Evolutionary conservation across 2,329 filamentous ascomycete genomes (phyloP).

Genomic region (Corinectria fuckeliana): DNA sequence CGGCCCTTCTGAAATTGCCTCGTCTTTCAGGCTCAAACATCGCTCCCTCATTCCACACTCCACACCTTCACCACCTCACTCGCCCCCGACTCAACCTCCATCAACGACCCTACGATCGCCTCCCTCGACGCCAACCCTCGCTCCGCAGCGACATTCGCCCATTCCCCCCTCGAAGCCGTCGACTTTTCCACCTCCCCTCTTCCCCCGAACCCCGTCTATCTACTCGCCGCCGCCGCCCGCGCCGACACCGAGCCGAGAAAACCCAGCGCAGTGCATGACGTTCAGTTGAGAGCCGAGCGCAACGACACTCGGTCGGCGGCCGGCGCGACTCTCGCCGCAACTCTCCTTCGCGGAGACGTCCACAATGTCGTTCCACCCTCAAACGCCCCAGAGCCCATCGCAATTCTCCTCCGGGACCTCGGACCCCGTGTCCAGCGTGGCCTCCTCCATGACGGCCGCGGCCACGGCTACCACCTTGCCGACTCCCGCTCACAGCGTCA

Average conservation of each 20-base stretch:
- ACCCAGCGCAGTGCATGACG: slow-evolving; percentile 42
- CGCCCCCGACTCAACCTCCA: slow-evolving; percentile 39
- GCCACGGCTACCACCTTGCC: slow-evolving; percentile 61
- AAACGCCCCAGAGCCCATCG: slow-evolving; percentile 72
- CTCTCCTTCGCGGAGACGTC: slow-evolving; percentile 44
- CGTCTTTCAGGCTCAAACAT: slow-evolving; percentile 42
- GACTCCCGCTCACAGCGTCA: slow-evolving; percentile 69
- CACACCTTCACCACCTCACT: slow-evolving; percentile 39
- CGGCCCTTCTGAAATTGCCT: slow-evolving; percentile 36
- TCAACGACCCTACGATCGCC: slow-evolving; percentile 35
- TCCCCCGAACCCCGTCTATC: slow-evolving; percentile 10
- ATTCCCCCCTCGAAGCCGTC: slow-evolving; percentile 24
- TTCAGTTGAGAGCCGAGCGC: slow-evolving; percentile 42
- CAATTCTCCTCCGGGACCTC: slow-evolving; percentile 64
- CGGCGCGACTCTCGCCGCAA: slow-evolving; percentile 42
- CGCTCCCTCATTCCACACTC: slow-evolving; percentile 40
- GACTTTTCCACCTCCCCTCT: slow-evolving; percentile 12
- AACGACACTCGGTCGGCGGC: slow-evolving; percentile 43
- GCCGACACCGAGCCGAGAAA: slow-evolving; percentile 33
- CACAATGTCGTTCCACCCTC: slow-evolving; percentile 71
- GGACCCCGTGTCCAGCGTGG: slow-evolving; percentile 58
- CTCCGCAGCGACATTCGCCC: slow-evolving; percentile 35
- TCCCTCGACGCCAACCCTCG: slow-evolving; percentile 35
- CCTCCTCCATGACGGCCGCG: slow-evolving; percentile 58
- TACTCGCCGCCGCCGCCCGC: slow-evolving; percentile 25